phyloP scores from a whole-genome alignment of 2,329 filamentous ascomycete species.

The Chaetomium sp. region DNA sequence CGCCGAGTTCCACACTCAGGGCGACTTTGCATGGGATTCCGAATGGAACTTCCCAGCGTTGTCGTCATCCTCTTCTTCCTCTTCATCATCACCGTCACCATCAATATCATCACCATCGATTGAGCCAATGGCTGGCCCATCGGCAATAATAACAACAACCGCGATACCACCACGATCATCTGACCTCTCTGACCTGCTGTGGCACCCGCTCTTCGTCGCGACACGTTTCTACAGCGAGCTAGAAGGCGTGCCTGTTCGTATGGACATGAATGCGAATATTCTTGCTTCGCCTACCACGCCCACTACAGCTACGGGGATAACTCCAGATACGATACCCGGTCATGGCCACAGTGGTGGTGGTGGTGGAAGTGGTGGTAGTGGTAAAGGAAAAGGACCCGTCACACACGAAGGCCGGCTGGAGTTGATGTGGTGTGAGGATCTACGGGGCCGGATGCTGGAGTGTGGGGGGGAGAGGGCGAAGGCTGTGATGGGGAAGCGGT shows the following conservation, averaged over 20 bases:
- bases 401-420: slow-evolving; percentile 27
- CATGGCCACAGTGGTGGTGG: too few relatives aligned
- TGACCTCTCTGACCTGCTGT: slow-evolving; percentile 41
- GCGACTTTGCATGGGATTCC: too few relatives aligned
- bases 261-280: too few relatives aligned
- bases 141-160: neutral
- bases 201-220: slow-evolving; percentile 38
- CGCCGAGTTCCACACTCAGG: too few relatives aligned
- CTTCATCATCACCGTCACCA: neutral
- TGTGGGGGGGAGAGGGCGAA: slow-evolving; percentile 38
- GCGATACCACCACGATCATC: slow-evolving; percentile 30
- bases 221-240: slow-evolving; percentile 33
- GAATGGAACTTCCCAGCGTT: neutral
- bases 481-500: slow-evolving; percentile 34
- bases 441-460: slow-evolving; percentile 32
- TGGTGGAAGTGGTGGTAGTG: too few relatives aligned
- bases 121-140: too few relatives aligned
- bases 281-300: too few relatives aligned
- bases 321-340: too few relatives aligned
- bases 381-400: too few relatives aligned
- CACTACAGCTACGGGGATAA: too few relatives aligned
- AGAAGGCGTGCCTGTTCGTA: neutral
- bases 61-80: neutral
- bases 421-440: slow-evolving; percentile 42
- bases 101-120: neutral